Evolutionary conservation across 305 asterid genomes (phyloP).

Genomic region (Lippia alba): DNA sequence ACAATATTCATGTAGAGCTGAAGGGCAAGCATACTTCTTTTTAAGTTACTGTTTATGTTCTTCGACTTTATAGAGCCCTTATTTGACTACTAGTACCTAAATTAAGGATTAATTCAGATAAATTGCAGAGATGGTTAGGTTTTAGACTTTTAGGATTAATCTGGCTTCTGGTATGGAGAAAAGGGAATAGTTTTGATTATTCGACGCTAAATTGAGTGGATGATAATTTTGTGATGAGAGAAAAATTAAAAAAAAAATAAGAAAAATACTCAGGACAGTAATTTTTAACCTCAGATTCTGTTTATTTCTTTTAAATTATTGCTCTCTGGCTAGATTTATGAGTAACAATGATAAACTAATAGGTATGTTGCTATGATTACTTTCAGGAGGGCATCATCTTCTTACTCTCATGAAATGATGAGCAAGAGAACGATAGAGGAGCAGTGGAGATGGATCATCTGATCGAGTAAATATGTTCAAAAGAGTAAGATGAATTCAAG

Average conservation of each 20-base stretch:
- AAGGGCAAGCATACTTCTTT: no score
- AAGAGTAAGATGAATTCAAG: constrained; percentile 46
- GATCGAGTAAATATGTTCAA: constrained; percentile 69
- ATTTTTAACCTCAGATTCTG: constrained; percentile 5
- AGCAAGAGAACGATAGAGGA: constrained; percentile 65
- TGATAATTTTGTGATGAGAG: background rate
- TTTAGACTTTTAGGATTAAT: background rate
- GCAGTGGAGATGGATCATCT: constrained; percentile 69
- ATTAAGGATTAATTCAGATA: background rate
- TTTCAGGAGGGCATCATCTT: constrained; percentile 48
- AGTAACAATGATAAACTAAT: background rate
- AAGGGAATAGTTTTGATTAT: background rate
- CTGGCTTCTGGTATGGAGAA: background rate
- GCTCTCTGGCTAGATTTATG: constrained; percentile 3
- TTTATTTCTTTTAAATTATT: background rate
- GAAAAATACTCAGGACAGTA: background rate
- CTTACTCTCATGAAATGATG: constrained; percentile 69
- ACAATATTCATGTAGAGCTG: no score
- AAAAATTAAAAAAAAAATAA: background rate
- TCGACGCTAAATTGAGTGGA: background rate
- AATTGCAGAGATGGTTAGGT: background rate
- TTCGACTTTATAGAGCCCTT: no score
- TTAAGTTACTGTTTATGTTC: no score
- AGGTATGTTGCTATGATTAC: background rate
- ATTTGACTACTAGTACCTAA: no score